Evolutionary conservation across 2,329 filamentous ascomycete species (phyloP).

Genomic region (Cercospora sp.): DNA sequence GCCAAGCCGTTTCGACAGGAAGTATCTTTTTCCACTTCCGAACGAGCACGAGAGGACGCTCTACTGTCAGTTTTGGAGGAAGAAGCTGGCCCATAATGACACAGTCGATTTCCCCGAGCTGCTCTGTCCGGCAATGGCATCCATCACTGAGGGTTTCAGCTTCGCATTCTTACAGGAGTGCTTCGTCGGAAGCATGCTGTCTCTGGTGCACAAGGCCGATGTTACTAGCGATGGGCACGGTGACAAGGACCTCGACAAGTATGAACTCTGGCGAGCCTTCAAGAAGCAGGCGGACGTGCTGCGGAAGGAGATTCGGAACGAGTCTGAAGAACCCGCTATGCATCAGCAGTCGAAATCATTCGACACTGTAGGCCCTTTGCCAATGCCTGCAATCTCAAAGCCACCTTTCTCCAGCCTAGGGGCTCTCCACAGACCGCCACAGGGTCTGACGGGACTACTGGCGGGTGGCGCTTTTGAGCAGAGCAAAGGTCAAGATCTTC

Average conservation of each 20-base stretch:
- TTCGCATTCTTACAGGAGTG: conserved; percentile 71
- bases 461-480: neutral
- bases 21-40: conserved; percentile 60
- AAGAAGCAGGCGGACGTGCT: conserved; percentile 62
- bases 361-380: neutral
- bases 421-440: neutral
- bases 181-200: conserved; percentile 63
- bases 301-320: conserved; percentile 55
- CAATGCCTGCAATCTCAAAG: neutral
- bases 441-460: neutral
- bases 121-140: conserved; percentile 58
- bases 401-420: neutral
- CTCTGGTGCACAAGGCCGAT: conserved; percentile 49
- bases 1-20: conserved; percentile 65
- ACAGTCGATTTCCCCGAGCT: conserved; percentile 60
- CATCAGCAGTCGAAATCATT: neutral
- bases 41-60: conserved; percentile 55
- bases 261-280: conserved; percentile 61
- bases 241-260: conserved; percentile 49
- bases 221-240: conserved; percentile 29
- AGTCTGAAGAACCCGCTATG: neutral
- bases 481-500: neutral
- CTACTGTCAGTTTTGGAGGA: conserved; percentile 65
- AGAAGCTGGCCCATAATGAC: conserved; percentile 57
- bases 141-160: conserved; percentile 62